Base-by-base conservation (phyloP, 2,329 filamentous ascomycete genomes). In the Colletotrichum sidae region DNA sequence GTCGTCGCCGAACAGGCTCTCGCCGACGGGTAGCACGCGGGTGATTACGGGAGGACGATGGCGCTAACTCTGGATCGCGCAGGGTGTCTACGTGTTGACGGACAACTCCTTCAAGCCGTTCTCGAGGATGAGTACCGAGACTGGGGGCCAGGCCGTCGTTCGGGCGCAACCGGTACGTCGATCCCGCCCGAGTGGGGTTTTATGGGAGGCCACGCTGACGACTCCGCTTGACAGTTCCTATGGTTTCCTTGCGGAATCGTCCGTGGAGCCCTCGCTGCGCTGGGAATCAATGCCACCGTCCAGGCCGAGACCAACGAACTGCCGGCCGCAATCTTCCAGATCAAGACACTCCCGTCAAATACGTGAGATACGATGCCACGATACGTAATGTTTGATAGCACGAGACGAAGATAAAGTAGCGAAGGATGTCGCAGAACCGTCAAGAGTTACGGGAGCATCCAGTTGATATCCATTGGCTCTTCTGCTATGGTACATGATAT, bases 201-300 rank as follows among this genome's bases (percentile, higher is more conserved):
- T 38, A 10, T 25, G 25, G 4, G 25, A 11, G 34, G 33, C 11
- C n/a, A 55, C 50, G 7, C 39, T 64, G 52, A 67, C 60, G 42
- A 10, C 7, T 39, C 37, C 13, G 17, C 8, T 9, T 12, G 3
- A 60, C 66, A 96, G 91, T 97, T 96, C 77, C 84, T 99, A 12
- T 97, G 93, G 87, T 97, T 98, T 74, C 96, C 96, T 8, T 97
- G 94, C 72, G 96, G 96, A 51, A 86, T 99, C 53, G 92, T 99
- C 67, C 87, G 95, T 63, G 96, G 96, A 37, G 94, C 93, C n/a
- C 81, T 99, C 54, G 91, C 94, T n/a, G 94, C 91, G 55, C 83
- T 99, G 82, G 96, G 95, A 6, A 94, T 98, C 71, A 90, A 90
- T 72, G 94, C 94, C 9, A 96, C 91, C 1, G 95, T 99, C 2